phyloP scores from a whole-genome alignment of 495 filamentous ascomycete genomes.

The Zalerion maritima region DNA sequence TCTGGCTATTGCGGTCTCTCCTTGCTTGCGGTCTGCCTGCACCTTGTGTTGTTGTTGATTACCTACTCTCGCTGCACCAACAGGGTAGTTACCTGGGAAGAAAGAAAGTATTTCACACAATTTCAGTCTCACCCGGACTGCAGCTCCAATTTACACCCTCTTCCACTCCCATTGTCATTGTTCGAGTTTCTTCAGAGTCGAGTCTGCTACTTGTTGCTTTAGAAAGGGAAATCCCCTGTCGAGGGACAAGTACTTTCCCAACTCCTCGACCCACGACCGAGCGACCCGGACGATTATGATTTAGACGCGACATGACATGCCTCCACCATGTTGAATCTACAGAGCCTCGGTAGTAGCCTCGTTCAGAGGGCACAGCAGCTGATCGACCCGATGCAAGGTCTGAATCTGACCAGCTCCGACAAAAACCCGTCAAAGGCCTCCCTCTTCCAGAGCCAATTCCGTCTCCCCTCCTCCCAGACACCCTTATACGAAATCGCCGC shows the following conservation, averaged over 20 bases:
- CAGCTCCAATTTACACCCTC: too few species aligned
- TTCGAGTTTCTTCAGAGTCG: too few species aligned
- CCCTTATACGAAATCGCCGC: slow-evolving; percentile 92
- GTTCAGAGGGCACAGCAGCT: slow-evolving; percentile 85
- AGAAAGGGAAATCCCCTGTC: too few species aligned
- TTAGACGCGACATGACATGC: slow-evolving; percentile 14
- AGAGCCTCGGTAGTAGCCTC: slow-evolving; percentile 72
- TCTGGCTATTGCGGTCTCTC: too few species aligned
- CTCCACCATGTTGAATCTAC: slow-evolving; percentile 58
- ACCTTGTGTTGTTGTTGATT: too few species aligned
- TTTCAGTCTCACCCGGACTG: too few species aligned
- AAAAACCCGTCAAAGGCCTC: slow-evolving; percentile 76
- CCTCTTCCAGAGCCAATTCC: slow-evolving; percentile 91
- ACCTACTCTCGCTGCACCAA: too few species aligned
- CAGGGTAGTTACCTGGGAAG: too few species aligned
- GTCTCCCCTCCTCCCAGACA: slow-evolving; percentile 78
- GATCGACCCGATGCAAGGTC: slow-evolving; percentile 68
- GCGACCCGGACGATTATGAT: slow-evolving; percentile 2
- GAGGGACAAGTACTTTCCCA: slow-evolving; percentile 5
- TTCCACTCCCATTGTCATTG: too few species aligned
- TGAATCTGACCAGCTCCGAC: slow-evolving; percentile 51
- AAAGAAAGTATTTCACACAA: too few species aligned
- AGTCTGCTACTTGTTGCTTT: too few species aligned
- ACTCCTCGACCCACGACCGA: slow-evolving; percentile 1
- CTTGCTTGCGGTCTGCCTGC: too few species aligned